phyloP scores from a whole-genome alignment of 2,329 filamentous ascomycete species.

The Pseudogymnoascus sp. region DNA sequence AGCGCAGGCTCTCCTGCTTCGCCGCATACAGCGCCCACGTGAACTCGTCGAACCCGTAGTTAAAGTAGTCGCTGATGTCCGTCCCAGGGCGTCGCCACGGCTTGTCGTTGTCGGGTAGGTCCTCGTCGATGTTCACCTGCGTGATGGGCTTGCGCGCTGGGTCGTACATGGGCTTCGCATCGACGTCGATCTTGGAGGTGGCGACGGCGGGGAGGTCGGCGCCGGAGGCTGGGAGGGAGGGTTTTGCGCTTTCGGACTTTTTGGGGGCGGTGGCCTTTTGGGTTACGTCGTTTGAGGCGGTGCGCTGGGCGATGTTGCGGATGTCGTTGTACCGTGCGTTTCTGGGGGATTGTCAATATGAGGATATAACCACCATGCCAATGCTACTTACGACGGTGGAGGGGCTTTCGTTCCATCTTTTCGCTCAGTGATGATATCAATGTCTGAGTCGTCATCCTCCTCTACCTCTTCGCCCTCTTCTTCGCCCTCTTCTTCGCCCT shows the following conservation, averaged over 20 bases:
- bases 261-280: conserved; percentile 39
- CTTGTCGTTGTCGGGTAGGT: conserved; percentile 63
- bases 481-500: conserved; percentile 25
- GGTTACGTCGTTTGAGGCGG: conserved; percentile 44
- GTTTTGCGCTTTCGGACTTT: conserved; percentile 34
- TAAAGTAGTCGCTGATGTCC: conserved; percentile 95
- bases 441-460: conserved; percentile 59
- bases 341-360: conserved; percentile 32
- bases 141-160: conserved; percentile 74
- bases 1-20: conserved; percentile 74
- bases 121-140: conserved; percentile 64
- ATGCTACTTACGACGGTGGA: conserved; percentile 46
- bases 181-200: conserved; percentile 78
- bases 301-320: conserved; percentile 56
- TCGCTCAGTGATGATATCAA: conserved; percentile 61
- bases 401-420: conserved; percentile 57
- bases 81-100: conserved; percentile 93
- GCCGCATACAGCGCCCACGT: conserved; percentile 92
- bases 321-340: conserved; percentile 59
- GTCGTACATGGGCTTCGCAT: conserved; percentile 73
- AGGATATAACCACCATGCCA: conserved; percentile 8
- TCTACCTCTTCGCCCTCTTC: conserved; percentile 48
- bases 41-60: conserved; percentile 98
- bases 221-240: conserved; percentile 35
- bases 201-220: conserved; percentile 56